Percentiles rank a stretch among this genome's conserved stretches.
These are phyloP conservation scores for Solanum peruvianum DNA, from an alignment of 257 asterid species.

Conservation along the genomic window DNA sequence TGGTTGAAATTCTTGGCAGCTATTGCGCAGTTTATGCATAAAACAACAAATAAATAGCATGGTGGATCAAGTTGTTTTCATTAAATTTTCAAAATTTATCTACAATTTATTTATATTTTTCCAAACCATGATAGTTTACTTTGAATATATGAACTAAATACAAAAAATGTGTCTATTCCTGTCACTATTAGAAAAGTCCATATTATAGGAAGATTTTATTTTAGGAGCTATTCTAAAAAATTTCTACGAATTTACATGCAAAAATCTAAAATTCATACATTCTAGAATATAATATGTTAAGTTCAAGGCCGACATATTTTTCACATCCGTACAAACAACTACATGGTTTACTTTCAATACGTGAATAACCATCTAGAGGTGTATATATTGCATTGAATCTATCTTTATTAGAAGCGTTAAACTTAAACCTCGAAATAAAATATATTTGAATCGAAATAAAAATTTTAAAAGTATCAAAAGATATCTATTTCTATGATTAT, in stretches of 20 bases:
- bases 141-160: background rate
- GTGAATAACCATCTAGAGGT: background rate
- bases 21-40: background rate
- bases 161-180: background rate
- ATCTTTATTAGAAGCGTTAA: fast-evolving
- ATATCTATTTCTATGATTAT: background rate
- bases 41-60: background rate
- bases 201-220: background rate
- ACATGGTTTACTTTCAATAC: background rate
- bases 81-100: too few relatives aligned
- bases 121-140: background rate
- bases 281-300: background rate
- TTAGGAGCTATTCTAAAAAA: background rate
- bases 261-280: background rate
- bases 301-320: background rate
- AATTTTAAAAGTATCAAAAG: background rate
- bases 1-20: background rate
- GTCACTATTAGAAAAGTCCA: background rate
- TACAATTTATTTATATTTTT: too few relatives aligned
- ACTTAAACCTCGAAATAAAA: too few relatives aligned
- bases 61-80: background rate
- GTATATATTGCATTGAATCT: fast-evolving
- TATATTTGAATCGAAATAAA: fast-evolving
- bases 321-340: background rate
- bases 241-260: too few relatives aligned